Evolutionary conservation across 768 basidiomycete species (phyloP), one percentile per base, ranked within the genome.

Genomic region (Tulasnella calospora): DNA sequence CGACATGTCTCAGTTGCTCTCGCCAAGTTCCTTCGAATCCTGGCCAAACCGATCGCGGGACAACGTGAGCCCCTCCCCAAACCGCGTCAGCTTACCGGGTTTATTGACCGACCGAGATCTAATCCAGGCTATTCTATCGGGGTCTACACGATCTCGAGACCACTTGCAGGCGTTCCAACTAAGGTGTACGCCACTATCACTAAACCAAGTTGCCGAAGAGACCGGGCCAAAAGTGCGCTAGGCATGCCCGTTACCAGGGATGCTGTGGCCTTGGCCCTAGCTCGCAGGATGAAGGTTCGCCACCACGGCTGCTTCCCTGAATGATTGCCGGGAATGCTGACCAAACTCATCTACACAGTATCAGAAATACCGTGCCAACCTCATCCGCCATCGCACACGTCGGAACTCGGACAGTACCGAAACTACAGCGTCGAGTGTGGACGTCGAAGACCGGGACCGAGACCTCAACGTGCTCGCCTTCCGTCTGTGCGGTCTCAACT

Each of bases 21-120:
- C 23, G 69, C 69, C 67, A 77, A 77, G 47, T 77, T 77, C 76
- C 30, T 77, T 21, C 27, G 76, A 21, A 77, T 77, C 38, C 51
- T 77, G 2, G 76, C 76, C 4, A 77, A 77, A 69, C 76, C 76
- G 10, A 77, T 77, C 47, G 76, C 76, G 27, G 76, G 76, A 40
- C 76, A 77, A 71, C 57, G 76, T 69, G 36, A 77, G 57, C 38
- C 17, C 51, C 69, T 71, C 19, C 15, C n/a, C 6, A n/a, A 76
- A 46, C 3, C 15, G n/a, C 61, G 27, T 40, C 35, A 15, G 35
- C 61, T 71, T 36, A 27, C 7, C 33, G 6, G 35, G 36, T 30
- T 74, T 41, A 41, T 10, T 30, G 30, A 77, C 35, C 35, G 5
- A n/a, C 61, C 17, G 13, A 30, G 41, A 70, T 38, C 21, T 8